These are phyloP conservation scores for Coniella lustricola DNA, from an alignment of 2,329 filamentous ascomycete genomes.

Conservation along the genomic window DNA sequence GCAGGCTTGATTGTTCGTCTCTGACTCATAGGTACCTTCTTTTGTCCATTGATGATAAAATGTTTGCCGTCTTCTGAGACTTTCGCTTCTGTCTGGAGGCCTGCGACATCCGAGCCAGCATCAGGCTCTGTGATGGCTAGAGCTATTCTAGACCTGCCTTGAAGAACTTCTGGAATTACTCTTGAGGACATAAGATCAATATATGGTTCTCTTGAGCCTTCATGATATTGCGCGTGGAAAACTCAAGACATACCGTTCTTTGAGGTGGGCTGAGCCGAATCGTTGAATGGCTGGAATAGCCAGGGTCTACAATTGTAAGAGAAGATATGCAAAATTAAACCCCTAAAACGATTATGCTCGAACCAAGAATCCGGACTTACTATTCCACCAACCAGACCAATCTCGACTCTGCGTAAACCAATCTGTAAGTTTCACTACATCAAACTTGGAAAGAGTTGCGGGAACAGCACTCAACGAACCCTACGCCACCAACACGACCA, in stretches of 20 bases:
- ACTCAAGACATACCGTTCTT: conserved; percentile 19
- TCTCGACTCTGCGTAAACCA: conserved; percentile 20
- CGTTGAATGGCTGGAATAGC: conserved; percentile 19
- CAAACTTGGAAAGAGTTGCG: too few relatives aligned
- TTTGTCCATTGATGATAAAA: conserved; percentile 54
- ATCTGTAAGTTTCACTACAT: conserved; percentile 3
- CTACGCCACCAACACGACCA: conserved; percentile 21
- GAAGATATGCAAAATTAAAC: too few relatives aligned
- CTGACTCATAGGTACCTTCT: conserved; percentile 30
- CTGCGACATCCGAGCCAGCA: conserved; percentile 18
- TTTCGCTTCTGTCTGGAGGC: conserved; percentile 15
- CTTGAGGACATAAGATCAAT: conserved; percentile 9
- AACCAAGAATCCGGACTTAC: too few relatives aligned
- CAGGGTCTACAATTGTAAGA: conserved; percentile 5
- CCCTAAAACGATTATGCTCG: too few relatives aligned
- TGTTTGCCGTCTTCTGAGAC: conserved; percentile 14
- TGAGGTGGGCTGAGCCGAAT: conserved; percentile 19
- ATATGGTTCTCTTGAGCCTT: conserved; percentile 6
- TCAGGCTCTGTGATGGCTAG: conserved; percentile 19
- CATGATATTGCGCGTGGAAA: conserved; percentile 20
- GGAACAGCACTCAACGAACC: conserved; percentile 17
- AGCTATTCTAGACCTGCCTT: conserved; percentile 26
- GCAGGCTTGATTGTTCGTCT: too few relatives aligned
- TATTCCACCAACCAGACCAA: conserved; percentile 11
- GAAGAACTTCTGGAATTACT: conserved; percentile 27